Conservation (phyloP, 495 filamentous ascomycete species). For the Penicillium robsamsonii region DNA sequence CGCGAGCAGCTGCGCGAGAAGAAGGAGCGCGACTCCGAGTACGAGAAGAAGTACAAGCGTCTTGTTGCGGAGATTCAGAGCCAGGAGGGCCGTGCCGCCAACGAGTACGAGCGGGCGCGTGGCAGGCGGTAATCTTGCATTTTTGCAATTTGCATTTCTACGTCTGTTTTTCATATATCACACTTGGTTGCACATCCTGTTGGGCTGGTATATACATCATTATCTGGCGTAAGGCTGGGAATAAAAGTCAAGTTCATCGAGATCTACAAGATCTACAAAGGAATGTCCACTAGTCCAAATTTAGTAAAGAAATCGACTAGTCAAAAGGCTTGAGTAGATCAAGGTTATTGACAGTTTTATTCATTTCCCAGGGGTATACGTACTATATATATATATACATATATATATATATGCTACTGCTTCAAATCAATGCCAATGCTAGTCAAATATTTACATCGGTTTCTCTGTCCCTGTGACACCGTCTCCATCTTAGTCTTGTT, state of each 20-base stretch:
- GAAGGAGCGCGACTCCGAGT: conserved; percentile 83
- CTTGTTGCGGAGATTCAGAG: conserved; percentile 93
- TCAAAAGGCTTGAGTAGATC: not conserved
- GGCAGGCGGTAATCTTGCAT: conserved; percentile 51
- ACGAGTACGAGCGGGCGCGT: conserved; percentile 82
- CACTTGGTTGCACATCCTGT: conserved; percentile 19
- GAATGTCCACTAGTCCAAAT: not conserved
- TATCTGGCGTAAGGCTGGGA: conserved; percentile 28
- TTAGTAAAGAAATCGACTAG: not conserved
- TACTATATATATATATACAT: not conserved
- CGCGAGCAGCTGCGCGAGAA: conserved; percentile 85
- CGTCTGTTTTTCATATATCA: conserved; percentile 6
- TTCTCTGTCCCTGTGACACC: conserved; percentile 43
- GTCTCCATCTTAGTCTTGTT: conserved; percentile 58
- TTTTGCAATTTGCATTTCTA: conserved; percentile 2
- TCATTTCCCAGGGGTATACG: not conserved
- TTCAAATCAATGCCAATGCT: conserved; percentile 49
- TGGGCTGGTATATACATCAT: conserved; percentile 28
- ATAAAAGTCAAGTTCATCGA: conserved; percentile 25
- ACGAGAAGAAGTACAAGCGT: conserved; percentile 91
- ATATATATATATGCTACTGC: conserved; percentile 36
- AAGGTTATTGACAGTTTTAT: not conserved
- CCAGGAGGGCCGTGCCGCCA: conserved; percentile 81
- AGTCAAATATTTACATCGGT: conserved; percentile 53
- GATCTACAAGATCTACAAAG: not conserved